A percentile compares a stretch with the other conserved stretches of the same genome.
phyloP scores from a whole-genome alignment of 768 basidiomycete genomes.

The Dacryopinax spathularia region DNA sequence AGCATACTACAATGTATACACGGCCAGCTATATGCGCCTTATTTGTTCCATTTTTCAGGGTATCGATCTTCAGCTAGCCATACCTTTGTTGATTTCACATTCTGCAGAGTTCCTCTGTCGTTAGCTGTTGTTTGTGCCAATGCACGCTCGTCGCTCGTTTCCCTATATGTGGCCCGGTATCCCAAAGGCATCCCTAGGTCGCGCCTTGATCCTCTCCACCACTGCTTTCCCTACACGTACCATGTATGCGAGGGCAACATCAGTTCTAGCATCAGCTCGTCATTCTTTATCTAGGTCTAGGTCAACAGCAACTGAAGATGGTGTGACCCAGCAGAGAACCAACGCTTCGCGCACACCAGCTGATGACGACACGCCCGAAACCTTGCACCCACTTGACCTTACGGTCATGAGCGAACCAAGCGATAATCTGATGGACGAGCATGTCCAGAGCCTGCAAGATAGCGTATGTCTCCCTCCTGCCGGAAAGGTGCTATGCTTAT shows the following conservation, averaged over 20 bases:
- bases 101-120: no score
- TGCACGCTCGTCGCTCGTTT: background rate
- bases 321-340: background rate
- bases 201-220: background rate
- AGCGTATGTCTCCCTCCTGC: background rate
- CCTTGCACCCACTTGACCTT: background rate
- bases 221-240: background rate
- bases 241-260: background rate
- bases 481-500: background rate
- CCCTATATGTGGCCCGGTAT: background rate
- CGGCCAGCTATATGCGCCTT: constrained; percentile 1
- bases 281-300: background rate
- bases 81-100: no score
- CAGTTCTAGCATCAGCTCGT: background rate
- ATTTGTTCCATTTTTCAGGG: background rate
- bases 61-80: no score
- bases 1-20: background rate
- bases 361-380: background rate
- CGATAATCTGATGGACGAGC: background rate
- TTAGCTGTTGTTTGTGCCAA: background rate
- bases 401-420: background rate
- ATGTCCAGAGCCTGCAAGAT: background rate
- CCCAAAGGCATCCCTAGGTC: background rate
- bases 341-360: background rate
- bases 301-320: background rate